Evolutionary conservation across 2,329 filamentous ascomycete genomes (phyloP).

Genomic region (Trichoderma asperellum): DNA sequence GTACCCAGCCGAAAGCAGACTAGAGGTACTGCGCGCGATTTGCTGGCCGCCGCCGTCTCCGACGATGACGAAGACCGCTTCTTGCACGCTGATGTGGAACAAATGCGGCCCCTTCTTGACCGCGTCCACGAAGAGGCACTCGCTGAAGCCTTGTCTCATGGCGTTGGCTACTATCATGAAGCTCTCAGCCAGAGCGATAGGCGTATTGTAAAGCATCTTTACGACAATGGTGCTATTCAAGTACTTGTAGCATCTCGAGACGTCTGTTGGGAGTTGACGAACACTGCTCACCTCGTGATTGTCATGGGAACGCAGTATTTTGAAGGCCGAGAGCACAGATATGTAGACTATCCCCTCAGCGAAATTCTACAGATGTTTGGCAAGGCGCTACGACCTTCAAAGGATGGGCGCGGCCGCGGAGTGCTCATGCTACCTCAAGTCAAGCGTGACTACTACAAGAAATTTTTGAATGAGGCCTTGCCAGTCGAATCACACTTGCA

Average conservation of each 20-base stretch:
- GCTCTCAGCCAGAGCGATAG: conserved; percentile 87
- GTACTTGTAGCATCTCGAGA: conserved; percentile 78
- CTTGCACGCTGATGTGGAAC: conserved; percentile 79
- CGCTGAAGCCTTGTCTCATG: conserved; percentile 87
- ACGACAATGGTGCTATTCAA: conserved; percentile 85
- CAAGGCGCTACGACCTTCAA: conserved; percentile 78
- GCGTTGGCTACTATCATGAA: conserved; percentile 97
- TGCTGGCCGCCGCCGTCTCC: conserved; percentile 83
- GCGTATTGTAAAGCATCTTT: conserved; percentile 90
- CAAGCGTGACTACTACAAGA: conserved; percentile 97
- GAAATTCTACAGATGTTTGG: conserved; percentile 98
- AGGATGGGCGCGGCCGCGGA: conserved; percentile 81
- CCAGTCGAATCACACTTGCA: conserved; percentile 95
- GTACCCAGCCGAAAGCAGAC: conserved; percentile 94
- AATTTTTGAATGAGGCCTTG: conserved; percentile 94
- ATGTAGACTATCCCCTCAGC: conserved; percentile 92
- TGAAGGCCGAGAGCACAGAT: conserved; percentile 93
- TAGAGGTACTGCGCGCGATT: conserved; percentile 80
- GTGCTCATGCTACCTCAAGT: conserved; percentile 96
- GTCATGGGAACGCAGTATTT: conserved; percentile 99
- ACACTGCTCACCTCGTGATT: conserved; percentile 85
- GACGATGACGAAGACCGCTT: conserved; percentile 95
- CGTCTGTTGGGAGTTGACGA: conserved; percentile 93
- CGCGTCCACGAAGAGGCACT: conserved; percentile 85
- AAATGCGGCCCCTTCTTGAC: conserved; percentile 79